A percentile compares a stretch with the other conserved stretches of the same genome.
Conservation (phyloP, 176 grass and related monocot species). For the Aechmea fasciata region DNA sequence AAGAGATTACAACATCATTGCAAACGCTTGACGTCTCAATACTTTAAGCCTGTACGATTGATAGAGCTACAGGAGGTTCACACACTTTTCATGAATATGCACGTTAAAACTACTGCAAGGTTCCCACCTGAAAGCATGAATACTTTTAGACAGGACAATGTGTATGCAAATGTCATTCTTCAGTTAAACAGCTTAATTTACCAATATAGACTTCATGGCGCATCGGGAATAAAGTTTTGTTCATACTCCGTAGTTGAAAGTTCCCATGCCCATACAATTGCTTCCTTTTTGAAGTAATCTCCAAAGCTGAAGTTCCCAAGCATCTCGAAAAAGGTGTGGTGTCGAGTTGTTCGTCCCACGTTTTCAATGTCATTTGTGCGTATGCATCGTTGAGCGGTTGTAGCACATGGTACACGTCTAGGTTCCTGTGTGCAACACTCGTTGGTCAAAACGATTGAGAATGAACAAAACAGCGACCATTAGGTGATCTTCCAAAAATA, state of each 20-base stretch:
- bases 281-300: constrained; percentile 98
- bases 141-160: neutral
- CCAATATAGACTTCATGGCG: constrained; percentile 41
- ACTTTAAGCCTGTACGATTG: neutral
- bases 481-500: neutral
- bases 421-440: constrained; percentile 48
- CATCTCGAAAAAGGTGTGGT: constrained; percentile 99
- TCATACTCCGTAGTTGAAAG: constrained; percentile 96
- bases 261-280: constrained; percentile 82
- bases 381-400: constrained; percentile 91
- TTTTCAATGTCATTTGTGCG: constrained; percentile 96
- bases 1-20: neutral
- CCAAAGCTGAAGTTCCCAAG: constrained; percentile 99
- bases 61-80: neutral
- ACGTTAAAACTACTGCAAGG: neutral
- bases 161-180: constrained; percentile 12
- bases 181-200: constrained; percentile 47
- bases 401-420: constrained; percentile 69
- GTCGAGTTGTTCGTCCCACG: constrained; percentile 68
- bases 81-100: neutral
- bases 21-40: neutral
- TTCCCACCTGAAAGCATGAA: neutral
- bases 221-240: constrained; percentile 42
- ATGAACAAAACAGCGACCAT: neutral
- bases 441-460: neutral